Evolutionary conservation across 495 filamentous ascomycete species (phyloP), one percentile per base, ranked within the genome.

Genomic region (Articulospora tetracladia): DNA sequence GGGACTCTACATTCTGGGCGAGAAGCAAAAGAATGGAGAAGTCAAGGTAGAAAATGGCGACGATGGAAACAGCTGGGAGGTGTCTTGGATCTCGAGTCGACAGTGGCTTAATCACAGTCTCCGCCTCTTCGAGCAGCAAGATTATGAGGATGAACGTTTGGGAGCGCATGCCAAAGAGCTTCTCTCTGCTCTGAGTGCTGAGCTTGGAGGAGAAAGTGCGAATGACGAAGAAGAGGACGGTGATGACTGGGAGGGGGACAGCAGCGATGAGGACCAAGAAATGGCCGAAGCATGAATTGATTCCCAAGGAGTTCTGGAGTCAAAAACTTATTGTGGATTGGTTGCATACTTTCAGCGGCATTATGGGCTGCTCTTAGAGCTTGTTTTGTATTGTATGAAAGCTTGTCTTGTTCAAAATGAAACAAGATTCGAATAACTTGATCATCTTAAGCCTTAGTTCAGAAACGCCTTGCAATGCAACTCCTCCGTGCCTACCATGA

Each of bases 1-100:
- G 89, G 89, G 89, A 57, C 78, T 91, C 58, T 89, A 90, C 68
- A 78, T 94, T 56, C 74, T 88, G 57, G 92, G 89, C 0, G 84
- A 89, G 71, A 91, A 87, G 76, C 64, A 62, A 47, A 57, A 68
- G 69, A 53, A 61, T 41, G 70, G 70, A n/a, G 74, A 68, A 36
- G 74, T 79, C 52, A 55, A 54, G 23, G 62, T 65, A 26, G 68
- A 60, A 19, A 72, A 72, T 59, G 76, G 72, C 63, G 58, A 66
- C 55, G 59, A 66, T 52, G 66, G 59, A 10, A 67, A 71, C 15
- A 66, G 56, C 44, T 63, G 67, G 44, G 77, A 76, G 56, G 70
- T 70, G 0, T 69, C 75, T 19, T 81, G 83, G 79, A 79, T 77
- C 34, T 80, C 81, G 1, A 81, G 84, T 59, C 73, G 83, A 52